Percentiles rank a stretch among this genome's conserved stretches.
These are phyloP conservation scores for Sporormia fimetaria DNA, from an alignment of 495 filamentous ascomycete species.

Conservation along the genomic window DNA sequence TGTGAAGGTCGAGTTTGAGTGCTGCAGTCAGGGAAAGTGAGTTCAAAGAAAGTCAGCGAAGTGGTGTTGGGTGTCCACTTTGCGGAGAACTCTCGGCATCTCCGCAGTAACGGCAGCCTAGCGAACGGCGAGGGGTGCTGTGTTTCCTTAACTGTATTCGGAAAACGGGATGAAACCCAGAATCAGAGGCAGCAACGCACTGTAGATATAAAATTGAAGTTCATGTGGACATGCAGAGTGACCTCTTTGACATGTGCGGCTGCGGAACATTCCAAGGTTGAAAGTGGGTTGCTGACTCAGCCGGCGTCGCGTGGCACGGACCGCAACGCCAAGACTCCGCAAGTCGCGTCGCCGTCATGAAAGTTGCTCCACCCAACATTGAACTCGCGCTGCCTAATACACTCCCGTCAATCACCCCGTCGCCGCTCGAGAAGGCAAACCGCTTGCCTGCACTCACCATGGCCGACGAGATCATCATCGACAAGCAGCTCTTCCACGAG, in stretches of 20 bases:
- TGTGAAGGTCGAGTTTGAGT: background rate
- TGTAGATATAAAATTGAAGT: background rate
- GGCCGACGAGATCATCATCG: slow-evolving; percentile 69
- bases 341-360: slow-evolving; percentile 2
- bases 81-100: too few species aligned
- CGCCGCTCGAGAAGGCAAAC: slow-evolving; percentile 6
- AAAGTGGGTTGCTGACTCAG: background rate
- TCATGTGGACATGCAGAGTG: background rate
- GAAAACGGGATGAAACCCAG: too few species aligned
- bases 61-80: too few species aligned
- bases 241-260: too few species aligned
- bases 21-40: too few species aligned
- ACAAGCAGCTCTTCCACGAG: slow-evolving; percentile 82
- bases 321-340: slow-evolving; percentile 3
- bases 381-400: background rate
- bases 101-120: too few species aligned
- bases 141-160: too few species aligned
- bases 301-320: background rate
- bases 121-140: too few species aligned
- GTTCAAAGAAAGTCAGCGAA: too few species aligned
- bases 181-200: background rate
- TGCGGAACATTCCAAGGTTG: background rate
- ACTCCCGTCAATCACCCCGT: slow-evolving; percentile 5
- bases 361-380: background rate
- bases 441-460: slow-evolving; percentile 25